Evolutionary conservation across 257 asterid genomes (phyloP), one percentile per base, ranked within the genome.

Genomic region (Apocynum venetum): DNA sequence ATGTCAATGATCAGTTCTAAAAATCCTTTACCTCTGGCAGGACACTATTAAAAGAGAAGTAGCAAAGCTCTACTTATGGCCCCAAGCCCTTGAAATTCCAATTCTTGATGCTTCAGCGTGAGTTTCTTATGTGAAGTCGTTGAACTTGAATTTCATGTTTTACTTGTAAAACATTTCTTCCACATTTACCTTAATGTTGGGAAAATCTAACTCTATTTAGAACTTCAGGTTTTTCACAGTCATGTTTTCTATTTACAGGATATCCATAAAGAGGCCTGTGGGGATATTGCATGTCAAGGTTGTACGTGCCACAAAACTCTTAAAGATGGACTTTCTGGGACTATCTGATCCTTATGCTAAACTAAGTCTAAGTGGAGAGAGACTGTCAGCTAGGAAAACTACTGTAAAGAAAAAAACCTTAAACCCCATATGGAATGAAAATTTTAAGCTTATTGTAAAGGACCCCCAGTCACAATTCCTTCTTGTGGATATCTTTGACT

Each of bases 391-490:
- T 13, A 90, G 79, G 89, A 93, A 89, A 83, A 93, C 97, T 14
- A 88, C 94, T 1, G 80, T 93, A 81, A 93, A 89, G 90, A 93
- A 93, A 80, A 93, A 87, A 87, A 93, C 93, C 6, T 76, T 93
- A 67, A 85, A 90, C 78, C 97, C 98, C 2, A 96, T 83, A 81
- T 93, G 98, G 98, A 88, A 93, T 41, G 98, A 93, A 84, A 91
- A 88, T 35, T 93, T 93, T 83, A 93, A 91, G 91, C 91, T 93
- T 63, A 83, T 91, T 10, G 96, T 93, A 75, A 93, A 85, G 83
- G 97, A 93, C 31, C 97, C 98, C 44, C 89, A 84, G 49, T 81
- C 96, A 69, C 98, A 93, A 78, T 75, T 88, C 77, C 95, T 93
- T 75, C 83, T 84, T 69, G 78, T 93, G 74, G 82, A 88, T 71